These are phyloP conservation scores for Plasmodium gallinaceum DNA, from an alignment of 169 alveolate species.

Conservation along the genomic window DNA sequence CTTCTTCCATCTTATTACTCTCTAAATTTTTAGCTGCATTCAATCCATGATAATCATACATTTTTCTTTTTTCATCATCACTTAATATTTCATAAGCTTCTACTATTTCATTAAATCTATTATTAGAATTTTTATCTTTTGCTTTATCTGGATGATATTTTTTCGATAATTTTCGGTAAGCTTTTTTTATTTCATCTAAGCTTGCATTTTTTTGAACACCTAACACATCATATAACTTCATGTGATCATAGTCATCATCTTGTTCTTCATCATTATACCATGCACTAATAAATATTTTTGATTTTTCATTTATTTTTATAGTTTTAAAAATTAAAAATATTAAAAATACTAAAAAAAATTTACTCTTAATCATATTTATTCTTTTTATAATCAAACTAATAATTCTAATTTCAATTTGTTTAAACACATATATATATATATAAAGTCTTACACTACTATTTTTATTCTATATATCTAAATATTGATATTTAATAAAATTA, in stretches of 20 bases:
- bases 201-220: slow-evolving; percentile 87
- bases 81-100: slow-evolving; percentile 94
- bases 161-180: slow-evolving; percentile 88
- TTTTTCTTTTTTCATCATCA: slow-evolving; percentile 90
- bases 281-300: slow-evolving; percentile 41
- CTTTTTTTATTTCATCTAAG: slow-evolving; percentile 92
- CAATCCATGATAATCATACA: slow-evolving; percentile 93
- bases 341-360: slow-evolving; percentile 14
- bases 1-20: slow-evolving; percentile 75
- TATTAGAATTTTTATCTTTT: slow-evolving; percentile 88
- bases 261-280: slow-evolving; percentile 53
- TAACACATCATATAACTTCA: slow-evolving; percentile 81
- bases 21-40: slow-evolving; percentile 89
- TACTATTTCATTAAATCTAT: slow-evolving; percentile 90
- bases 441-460: neutral
- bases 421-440: slow-evolving; percentile 4
- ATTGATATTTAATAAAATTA: too few relatives aligned
- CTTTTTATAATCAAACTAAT: neutral
- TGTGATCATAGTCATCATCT: slow-evolving; percentile 53
- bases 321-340: slow-evolving; percentile 7
- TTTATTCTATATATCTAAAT: too few relatives aligned
- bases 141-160: slow-evolving; percentile 94
- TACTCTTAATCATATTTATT: slow-evolving; percentile 59
- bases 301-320: slow-evolving; percentile 24
- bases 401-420: neutral